A percentile compares a stretch with the other conserved stretches of the same genome.
Evolutionary conservation across 164 flowering plant genomes (phyloP).

Genomic region (Chloranthus sessilifolius): DNA sequence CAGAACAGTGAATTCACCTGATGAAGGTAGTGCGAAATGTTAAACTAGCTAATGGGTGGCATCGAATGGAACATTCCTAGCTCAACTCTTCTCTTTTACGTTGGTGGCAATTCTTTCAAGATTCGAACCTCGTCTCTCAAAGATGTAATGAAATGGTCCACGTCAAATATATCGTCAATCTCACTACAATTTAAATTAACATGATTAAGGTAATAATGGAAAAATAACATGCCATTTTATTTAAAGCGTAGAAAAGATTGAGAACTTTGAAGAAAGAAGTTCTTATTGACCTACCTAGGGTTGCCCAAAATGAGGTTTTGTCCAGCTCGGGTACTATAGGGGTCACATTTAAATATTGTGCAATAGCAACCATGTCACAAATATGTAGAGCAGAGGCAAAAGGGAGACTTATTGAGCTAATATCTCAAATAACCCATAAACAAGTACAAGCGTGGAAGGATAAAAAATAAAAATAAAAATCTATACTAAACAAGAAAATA

Average conservation of each 20-base stretch:
- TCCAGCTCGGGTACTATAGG: slow-evolving; percentile 93
- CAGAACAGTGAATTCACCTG: slow-evolving; percentile 36
- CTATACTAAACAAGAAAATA: too few species aligned
- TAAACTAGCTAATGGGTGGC: slow-evolving; percentile 88
- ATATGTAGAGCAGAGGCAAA: slow-evolving; percentile 58
- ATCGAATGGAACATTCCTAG: slow-evolving; percentile 42
- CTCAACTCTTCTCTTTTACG: slow-evolving; percentile 60
- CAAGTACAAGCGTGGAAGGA: too few species aligned
- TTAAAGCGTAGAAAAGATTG: too few species aligned
- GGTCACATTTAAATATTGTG: slow-evolving; percentile 80
- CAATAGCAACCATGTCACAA: slow-evolving; percentile 97
- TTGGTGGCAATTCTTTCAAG: slow-evolving; percentile 67
- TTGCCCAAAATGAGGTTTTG: slow-evolving; percentile 95
- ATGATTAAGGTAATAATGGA: too few species aligned
- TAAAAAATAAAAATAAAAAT: too few species aligned
- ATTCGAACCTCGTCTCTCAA: slow-evolving; percentile 81
- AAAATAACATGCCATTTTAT: too few species aligned
- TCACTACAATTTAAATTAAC: too few species aligned
- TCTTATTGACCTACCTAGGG: slow-evolving; percentile 77
- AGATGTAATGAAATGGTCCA: slow-evolving; percentile 73
- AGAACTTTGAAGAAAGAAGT: too few species aligned
- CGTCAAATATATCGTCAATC: slow-evolving; percentile 82
- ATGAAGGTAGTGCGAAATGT: slow-evolving; percentile 61
- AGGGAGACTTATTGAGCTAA: too few species aligned
- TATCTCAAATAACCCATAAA: too few species aligned